Conservation (phyloP, 2,329 filamentous ascomycete genomes). For the Calonectria montana region DNA sequence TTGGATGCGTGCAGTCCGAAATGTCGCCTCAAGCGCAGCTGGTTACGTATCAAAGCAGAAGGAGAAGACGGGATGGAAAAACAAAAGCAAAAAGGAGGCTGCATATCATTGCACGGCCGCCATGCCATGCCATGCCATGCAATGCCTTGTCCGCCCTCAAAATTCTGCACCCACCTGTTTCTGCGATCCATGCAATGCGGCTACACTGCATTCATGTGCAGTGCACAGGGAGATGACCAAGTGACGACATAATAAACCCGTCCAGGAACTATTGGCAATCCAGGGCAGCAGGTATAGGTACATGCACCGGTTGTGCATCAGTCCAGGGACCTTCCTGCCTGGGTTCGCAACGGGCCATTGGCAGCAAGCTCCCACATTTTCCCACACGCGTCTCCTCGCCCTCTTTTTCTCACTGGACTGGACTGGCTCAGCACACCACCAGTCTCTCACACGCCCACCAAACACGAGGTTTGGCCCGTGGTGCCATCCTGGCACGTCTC, state of each 20-base stretch:
- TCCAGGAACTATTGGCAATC: slow-evolving; percentile 18
- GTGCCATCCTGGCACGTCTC: slow-evolving; percentile 39
- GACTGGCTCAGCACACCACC: slow-evolving; percentile 23
- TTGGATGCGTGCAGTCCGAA: slow-evolving; percentile 19
- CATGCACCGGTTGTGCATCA: neutral
- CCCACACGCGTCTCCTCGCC: neutral
- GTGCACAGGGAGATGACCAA: slow-evolving; percentile 22
- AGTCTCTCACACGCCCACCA: slow-evolving; percentile 33
- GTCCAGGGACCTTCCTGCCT: neutral
- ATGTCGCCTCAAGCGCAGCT: neutral
- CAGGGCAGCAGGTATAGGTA: slow-evolving; percentile 1
- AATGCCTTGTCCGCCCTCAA: slow-evolving; percentile 3
- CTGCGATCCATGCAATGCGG: slow-evolving; percentile 6
- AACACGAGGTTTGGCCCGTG: slow-evolving; percentile 43
- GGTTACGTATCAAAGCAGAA: neutral
- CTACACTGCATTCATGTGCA: slow-evolving; percentile 26
- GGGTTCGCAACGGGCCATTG: neutral
- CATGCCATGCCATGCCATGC: slow-evolving; percentile 11
- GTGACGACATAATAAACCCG: slow-evolving; percentile 17
- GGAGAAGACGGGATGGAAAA: neutral
- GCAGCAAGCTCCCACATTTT: neutral
- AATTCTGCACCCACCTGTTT: neutral
- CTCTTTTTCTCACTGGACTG: slow-evolving; percentile 28
- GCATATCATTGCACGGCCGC: neutral
- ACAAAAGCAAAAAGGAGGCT: neutral